phyloP scores from a whole-genome alignment of 495 filamentous ascomycete species.

The Friedmanniomyces endolithicus region DNA sequence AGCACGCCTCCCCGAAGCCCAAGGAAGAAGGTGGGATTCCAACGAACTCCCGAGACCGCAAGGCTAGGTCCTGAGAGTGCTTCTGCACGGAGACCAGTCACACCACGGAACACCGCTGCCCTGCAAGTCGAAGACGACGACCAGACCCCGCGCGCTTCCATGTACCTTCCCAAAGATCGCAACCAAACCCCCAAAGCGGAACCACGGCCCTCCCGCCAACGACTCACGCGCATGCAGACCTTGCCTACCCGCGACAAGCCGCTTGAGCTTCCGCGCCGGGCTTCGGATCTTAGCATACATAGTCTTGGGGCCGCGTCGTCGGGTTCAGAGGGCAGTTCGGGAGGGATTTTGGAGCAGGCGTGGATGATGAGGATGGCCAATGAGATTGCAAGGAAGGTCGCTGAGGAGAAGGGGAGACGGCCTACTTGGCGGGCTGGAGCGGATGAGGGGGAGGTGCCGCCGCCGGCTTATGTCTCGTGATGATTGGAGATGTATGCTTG shows the following conservation, averaged over 20 bases:
- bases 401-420: conserved; percentile 49
- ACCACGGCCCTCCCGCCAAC: conserved; percentile 1
- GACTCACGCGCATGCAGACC: conserved; percentile 7
- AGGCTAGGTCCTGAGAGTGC: conserved; percentile 14
- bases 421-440: background rate
- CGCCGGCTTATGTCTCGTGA: conserved; percentile 18
- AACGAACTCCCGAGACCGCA: conserved; percentile 1
- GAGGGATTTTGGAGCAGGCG: conserved; percentile 63
- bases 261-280: conserved; percentile 2
- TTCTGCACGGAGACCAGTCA: conserved; percentile 16
- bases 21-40: conserved; percentile 28
- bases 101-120: conserved; percentile 14
- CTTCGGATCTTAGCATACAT: conserved; percentile 16
- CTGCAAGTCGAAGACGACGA: conserved; percentile 4
- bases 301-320: background rate
- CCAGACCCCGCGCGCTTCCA: conserved; percentile 14
- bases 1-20: conserved; percentile 35
- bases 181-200: background rate
- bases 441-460: conserved; percentile 8
- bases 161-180: conserved; percentile 8
- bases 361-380: conserved; percentile 85
- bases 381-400: conserved; percentile 75
- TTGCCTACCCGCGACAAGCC: background rate
- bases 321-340: conserved; percentile 9
- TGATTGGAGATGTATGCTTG: background rate